Evolutionary conservation across 768 basidiomycete genomes (phyloP).

Genomic region (Amyloporia xantha): DNA sequence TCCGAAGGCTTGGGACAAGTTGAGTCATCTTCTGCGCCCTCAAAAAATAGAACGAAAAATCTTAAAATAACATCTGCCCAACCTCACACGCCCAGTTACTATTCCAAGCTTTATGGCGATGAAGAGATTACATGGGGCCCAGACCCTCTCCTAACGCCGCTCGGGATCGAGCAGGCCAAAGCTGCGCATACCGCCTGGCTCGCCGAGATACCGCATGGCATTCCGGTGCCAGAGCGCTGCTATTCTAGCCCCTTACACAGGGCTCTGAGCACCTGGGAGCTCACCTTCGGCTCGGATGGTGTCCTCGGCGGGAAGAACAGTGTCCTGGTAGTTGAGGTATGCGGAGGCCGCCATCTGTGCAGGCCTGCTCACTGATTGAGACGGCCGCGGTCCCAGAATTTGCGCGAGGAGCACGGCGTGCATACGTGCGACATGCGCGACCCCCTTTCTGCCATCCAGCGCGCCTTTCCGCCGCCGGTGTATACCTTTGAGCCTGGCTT

Average conservation of each 20-base stretch:
- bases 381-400: no score
- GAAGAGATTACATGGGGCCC: constrained; percentile 69
- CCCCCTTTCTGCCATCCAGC: constrained; percentile 39
- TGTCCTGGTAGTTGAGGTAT: constrained; percentile 28
- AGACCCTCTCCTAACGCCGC: constrained; percentile 55
- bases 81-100: constrained; percentile 38
- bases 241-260: constrained; percentile 36
- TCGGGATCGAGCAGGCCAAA: constrained; percentile 52
- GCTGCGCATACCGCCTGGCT: constrained; percentile 41
- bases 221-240: constrained; percentile 48
- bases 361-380: not conserved
- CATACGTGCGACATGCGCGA: constrained; percentile 69
- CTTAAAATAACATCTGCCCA: not conserved
- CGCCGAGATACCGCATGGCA: constrained; percentile 22
- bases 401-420: constrained; percentile 58
- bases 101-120: constrained; percentile 59
- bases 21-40: no score
- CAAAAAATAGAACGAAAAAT: no score
- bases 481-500: constrained; percentile 53
- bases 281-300: not conserved
- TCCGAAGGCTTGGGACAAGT: constrained; percentile 53
- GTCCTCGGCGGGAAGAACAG: not conserved
- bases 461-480: constrained; percentile 36
- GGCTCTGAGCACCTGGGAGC: constrained; percentile 4
- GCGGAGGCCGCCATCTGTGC: no score